A percentile compares a stretch with the other conserved stretches of the same genome.
Conservation (phyloP, 2,329 filamentous ascomycete genomes). For the Claviceps quebecensis region DNA sequence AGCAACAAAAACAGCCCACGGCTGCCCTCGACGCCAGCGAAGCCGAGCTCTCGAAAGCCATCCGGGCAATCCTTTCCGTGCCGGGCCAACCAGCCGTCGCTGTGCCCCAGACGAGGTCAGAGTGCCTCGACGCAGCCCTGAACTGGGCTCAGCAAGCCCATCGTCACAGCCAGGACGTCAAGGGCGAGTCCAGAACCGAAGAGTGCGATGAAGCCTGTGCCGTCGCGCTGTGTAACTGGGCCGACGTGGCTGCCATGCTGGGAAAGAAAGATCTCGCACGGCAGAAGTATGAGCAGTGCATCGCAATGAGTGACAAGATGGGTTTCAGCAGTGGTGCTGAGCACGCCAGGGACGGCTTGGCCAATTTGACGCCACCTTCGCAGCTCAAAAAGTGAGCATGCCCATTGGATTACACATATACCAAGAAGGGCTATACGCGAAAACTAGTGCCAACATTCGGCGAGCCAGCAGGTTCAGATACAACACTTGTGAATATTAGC, state of each 20-base stretch:
- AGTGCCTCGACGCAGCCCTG: conserved; percentile 54
- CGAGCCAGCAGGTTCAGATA: too few species aligned
- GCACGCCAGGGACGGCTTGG: conserved; percentile 39
- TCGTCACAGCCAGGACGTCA: conserved; percentile 49
- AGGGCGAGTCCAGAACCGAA: conserved; percentile 50
- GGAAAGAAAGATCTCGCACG: conserved; percentile 52
- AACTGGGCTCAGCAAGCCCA: conserved; percentile 72
- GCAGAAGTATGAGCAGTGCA: conserved; percentile 54
- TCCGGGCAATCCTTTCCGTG: conserved; percentile 11
- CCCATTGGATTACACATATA: too few species aligned
- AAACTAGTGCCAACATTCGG: too few species aligned
- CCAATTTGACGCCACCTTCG: conserved; percentile 13
- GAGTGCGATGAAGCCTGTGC: conserved; percentile 79
- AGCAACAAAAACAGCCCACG: neutral
- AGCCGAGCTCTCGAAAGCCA: conserved; percentile 13
- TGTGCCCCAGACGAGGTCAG: conserved; percentile 34
- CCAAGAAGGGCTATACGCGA: too few species aligned
- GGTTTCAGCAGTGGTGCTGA: conserved; percentile 36
- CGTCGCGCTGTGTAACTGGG: conserved; percentile 74
- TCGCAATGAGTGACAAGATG: conserved; percentile 42
- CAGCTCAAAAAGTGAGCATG: neutral
- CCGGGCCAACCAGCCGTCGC: conserved; percentile 15
- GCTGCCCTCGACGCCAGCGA: conserved; percentile 24
- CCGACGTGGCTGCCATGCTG: conserved; percentile 65
- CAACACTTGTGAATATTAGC: too few species aligned